Base-by-base conservation (phyloP, 2,329 filamentous ascomycete species). In the Neocatenulostroma microsporum region DNA sequence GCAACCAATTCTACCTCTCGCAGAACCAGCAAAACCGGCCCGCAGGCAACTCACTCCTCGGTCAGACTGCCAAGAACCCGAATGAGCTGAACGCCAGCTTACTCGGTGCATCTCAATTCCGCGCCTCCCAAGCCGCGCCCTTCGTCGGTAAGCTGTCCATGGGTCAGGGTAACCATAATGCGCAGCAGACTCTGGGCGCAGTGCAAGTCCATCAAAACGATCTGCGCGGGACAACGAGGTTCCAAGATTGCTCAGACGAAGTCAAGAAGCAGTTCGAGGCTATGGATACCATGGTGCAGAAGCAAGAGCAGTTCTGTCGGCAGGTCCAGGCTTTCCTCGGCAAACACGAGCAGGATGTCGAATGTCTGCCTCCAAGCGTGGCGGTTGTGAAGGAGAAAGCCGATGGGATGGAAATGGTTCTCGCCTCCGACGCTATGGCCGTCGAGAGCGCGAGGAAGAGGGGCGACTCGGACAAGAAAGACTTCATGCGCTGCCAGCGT, bases 161-260 rank as follows among this genome's bases (percentile, higher is more conserved):
- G 57, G 72, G 71, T 38, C 72, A 73, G 48, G 61, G 66, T 44
- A 54, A 52, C 36, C n/a, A n/a, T n/a, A n/a, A n/a, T n/a, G n/a
- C n/a, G n/a, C 39, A 46, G 72, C n/a, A n/a, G n/a, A n/a, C n/a
- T n/a, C 12, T 78, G 17, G 56, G 81, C 1, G 84, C 82, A 13
- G 82, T 86, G 13, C 80, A 83, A 53, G 83, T 94, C 51, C 84
- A 91, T 60, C 64, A 84, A 35, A 76, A 76, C 50, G 84, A 84
- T 55, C 70, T 96, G 42, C 78, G 86, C 35, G 82, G 83, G 12
- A 94, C 88, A 0, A 94, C 87, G 3, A 84, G 91, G 44, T 95
- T 91, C 67, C 85, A 87, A 56, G 89, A 94, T 60, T 79, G 94
- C 19, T 78, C 84, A 42, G 82, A 89, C 48, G 78, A 84, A 20